Base-by-base conservation (phyloP, 176 grass and related monocot species). In the Urochloa ruziziensis region DNA sequence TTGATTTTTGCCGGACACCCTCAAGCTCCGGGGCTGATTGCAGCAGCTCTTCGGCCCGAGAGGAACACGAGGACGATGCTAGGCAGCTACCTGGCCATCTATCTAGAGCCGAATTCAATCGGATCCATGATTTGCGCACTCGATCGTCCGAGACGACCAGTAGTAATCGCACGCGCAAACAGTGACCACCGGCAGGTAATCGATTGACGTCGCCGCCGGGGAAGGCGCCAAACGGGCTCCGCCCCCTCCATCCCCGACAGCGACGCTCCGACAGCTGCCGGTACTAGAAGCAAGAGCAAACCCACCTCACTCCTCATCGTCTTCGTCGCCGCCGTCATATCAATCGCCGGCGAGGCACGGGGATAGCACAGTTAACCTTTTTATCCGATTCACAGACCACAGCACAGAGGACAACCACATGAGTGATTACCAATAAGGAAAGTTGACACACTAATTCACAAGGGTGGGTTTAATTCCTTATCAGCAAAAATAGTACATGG, bases 101-200 rank as follows among this genome's bases (percentile, higher is more conserved):
- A 14, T 28, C 42, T 10, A 8, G 30, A 21, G 1, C 17, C 11
- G 33, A 21, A 46, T 23, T 21, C 10, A 32, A 46, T 62, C 29
- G 10, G 19, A 29, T 47, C 57, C 39, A 78, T 19, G 65, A 44
- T 58, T 70, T 30, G 67, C n/a, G 54, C 30, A 49, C 28, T 49
- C 70, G 28, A 79, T 25, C 0, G 24, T 21, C 42, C 0, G 40
- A 44, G 67, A 40, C 35, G 16, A 81, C 16, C 51, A 34, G 34
- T 17, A 72, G 37, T 21, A 17, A 27, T 73, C 69, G 69, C 80
- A 83, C 56, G 56, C 40, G 56, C 42, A 83, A 83, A 51, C 40
- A 74, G 56, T 35, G 61, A 79, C 46, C 7, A 12, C 44, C 5
- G 44, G 30, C 30, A 24, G 30, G 30, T 23, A 54, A 39, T 35